Evolutionary conservation across 2,329 filamentous ascomycete species (phyloP).

Genomic region (Pseudocercospora crystallina): DNA sequence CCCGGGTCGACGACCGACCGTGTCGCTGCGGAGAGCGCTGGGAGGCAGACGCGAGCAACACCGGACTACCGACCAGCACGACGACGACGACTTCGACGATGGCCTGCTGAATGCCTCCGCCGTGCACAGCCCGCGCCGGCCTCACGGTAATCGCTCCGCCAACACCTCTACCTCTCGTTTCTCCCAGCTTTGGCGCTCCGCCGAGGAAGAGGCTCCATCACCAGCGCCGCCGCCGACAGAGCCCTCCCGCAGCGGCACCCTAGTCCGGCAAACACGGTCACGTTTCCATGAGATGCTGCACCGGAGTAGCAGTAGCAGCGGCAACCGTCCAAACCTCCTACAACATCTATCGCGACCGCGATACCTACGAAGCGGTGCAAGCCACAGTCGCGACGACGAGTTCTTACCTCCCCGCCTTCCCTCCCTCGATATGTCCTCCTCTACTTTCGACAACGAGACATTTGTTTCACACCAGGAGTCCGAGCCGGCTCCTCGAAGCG

Average conservation of each 20-base stretch:
- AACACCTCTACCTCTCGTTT: conserved; percentile 13
- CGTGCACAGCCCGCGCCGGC: conserved; percentile 7
- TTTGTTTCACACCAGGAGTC: conserved; percentile 26
- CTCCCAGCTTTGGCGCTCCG: conserved; percentile 12
- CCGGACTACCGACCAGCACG: conserved; percentile 2
- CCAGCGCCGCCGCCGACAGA: conserved; percentile 4
- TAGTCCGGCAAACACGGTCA: conserved; percentile 25
- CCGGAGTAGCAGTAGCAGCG: conserved; percentile 16
- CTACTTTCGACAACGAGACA: conserved; percentile 38
- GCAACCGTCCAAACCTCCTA: conserved; percentile 18
- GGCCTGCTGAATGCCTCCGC: conserved; percentile 4
- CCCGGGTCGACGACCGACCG: not conserved
- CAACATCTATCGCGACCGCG: conserved; percentile 27
- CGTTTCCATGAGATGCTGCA: conserved; percentile 25
- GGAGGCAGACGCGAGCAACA: not conserved
- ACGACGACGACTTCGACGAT: conserved; percentile 10
- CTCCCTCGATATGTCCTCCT: conserved; percentile 33
- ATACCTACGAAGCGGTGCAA: conserved; percentile 25
- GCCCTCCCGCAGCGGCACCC: conserved; percentile 11
- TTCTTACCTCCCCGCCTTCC: conserved; percentile 31
- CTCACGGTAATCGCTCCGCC: not conserved
- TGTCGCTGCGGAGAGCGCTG: too few relatives aligned
- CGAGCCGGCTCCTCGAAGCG: conserved; percentile 25
- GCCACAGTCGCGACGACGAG: conserved; percentile 24
- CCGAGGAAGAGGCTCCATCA: conserved; percentile 3